Evolutionary conservation across 345 rosid species (phyloP).

Genomic region (Hevea brasiliensis): DNA sequence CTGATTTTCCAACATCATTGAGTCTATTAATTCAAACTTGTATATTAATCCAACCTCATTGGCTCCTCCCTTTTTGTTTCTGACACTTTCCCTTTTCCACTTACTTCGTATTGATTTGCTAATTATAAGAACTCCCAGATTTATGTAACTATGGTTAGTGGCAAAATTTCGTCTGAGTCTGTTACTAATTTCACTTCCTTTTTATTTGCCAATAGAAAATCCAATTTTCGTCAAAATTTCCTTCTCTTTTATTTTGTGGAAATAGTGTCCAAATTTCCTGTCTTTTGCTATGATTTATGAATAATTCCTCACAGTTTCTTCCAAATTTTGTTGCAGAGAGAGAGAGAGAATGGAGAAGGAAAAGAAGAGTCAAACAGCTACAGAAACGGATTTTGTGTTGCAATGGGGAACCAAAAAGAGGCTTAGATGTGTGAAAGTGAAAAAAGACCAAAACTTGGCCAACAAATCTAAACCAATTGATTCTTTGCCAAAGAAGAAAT

Average conservation of each 20-base stretch:
- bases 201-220: not conserved
- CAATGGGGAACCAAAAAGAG: constrained; percentile 94
- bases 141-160: too few relatives aligned
- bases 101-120: not conserved
- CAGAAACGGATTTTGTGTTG: constrained; percentile 75
- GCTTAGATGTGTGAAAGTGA: constrained; percentile 77
- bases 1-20: not conserved
- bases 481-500: constrained; percentile 56
- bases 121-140: not conserved
- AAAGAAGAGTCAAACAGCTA: constrained; percentile 52
- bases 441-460: constrained; percentile 53
- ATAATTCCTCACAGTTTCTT: constrained; percentile 7
- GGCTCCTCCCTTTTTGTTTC: not conserved
- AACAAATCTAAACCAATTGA: constrained; percentile 46
- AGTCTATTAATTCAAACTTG: not conserved
- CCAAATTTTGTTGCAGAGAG: constrained; percentile 14
- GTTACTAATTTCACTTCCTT: not conserved
- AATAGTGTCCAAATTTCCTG: not conserved
- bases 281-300: not conserved
- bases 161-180: too few relatives aligned
- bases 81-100: not conserved
- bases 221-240: too few relatives aligned
- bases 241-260: not conserved
- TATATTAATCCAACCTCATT: not conserved
- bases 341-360: constrained; percentile 60